A percentile compares a stretch with the other conserved stretches of the same genome.
Evolutionary conservation across 2,329 filamentous ascomycete genomes (phyloP).

Genomic region (Pleomassaria siparia): DNA sequence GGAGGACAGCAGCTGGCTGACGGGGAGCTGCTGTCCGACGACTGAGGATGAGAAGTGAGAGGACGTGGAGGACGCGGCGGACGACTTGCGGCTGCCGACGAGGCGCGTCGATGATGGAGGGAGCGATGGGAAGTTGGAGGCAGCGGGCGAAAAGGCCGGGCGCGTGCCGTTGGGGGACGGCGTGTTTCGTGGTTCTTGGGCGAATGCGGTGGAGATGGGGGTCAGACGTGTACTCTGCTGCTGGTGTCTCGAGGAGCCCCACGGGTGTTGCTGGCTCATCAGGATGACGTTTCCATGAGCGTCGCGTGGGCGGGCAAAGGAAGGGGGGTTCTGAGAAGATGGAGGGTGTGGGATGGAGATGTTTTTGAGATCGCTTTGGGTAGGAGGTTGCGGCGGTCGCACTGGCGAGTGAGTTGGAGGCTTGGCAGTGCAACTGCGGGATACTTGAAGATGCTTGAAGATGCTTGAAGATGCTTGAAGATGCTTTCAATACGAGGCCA

Average conservation of each 20-base stretch:
- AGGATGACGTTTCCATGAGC: conserved; percentile 46
- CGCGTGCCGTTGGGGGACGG: conserved; percentile 54
- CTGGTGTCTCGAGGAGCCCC: conserved; percentile 58
- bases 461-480: not conserved
- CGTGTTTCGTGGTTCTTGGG: conserved; percentile 47
- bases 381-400: conserved; percentile 10
- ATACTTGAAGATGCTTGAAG: no score
- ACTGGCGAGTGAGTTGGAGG: conserved; percentile 2
- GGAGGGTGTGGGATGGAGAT: conserved; percentile 13
- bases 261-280: conserved; percentile 58
- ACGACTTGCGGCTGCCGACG: conserved; percentile 56
- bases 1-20: conserved; percentile 57
- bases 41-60: conserved; percentile 57
- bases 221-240: conserved; percentile 59
- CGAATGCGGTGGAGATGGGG: conserved; percentile 57
- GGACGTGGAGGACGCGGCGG: conserved; percentile 56
- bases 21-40: conserved; percentile 57
- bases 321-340: conserved; percentile 18
- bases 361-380: conserved; percentile 11
- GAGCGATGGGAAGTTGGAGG: conserved; percentile 56
- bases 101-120: conserved; percentile 53
- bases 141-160: conserved; percentile 54
- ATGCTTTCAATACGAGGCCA: no score
- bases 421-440: not conserved
- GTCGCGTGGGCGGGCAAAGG: conserved; percentile 34